These are phyloP conservation scores for Saturnispora gosingensis DNA, from an alignment of 805 yeast species.

Conservation along the genomic window DNA sequence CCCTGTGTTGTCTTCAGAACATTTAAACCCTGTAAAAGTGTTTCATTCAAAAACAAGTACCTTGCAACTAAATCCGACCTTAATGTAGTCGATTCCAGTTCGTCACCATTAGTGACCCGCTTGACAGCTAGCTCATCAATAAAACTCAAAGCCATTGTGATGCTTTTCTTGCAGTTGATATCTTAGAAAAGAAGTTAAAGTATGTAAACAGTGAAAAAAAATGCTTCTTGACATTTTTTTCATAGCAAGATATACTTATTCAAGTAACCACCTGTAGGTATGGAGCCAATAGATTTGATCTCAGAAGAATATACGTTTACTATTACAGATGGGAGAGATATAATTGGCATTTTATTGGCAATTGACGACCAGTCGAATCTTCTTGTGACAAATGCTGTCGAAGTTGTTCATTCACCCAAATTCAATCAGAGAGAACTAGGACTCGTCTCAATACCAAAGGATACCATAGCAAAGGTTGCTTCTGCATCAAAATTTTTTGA, in stretches of 20 bases:
- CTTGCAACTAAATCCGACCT: slow-evolving; percentile 29
- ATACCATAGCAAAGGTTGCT: slow-evolving; percentile 27
- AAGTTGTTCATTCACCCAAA: slow-evolving; percentile 9
- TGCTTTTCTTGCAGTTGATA: background rate
- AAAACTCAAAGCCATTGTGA: slow-evolving; percentile 2
- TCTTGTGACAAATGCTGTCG: slow-evolving; percentile 32
- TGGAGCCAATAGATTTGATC: slow-evolving; percentile 26
- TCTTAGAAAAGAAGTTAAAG: background rate
- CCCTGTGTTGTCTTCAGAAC: slow-evolving; percentile 7
- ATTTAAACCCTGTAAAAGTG: slow-evolving; percentile 19
- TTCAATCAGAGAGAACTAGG: slow-evolving; percentile 34
- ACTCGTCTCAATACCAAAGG: slow-evolving; percentile 43
- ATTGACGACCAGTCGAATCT: slow-evolving; percentile 36
- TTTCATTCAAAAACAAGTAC: slow-evolving; percentile 26
- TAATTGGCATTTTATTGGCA: slow-evolving; percentile 33
- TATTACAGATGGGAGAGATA: slow-evolving; percentile 25
- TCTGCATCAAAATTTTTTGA: slow-evolving; percentile 12
- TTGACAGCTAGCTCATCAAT: slow-evolving; percentile 21
- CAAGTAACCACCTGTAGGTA: background rate
- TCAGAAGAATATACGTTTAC: slow-evolving; percentile 23
- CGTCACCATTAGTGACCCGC: slow-evolving; percentile 18
- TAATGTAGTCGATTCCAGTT: slow-evolving; percentile 23
- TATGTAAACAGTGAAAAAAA: background rate
- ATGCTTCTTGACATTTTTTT: background rate
- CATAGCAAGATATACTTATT: background rate